Percentiles rank a stretch among this genome's conserved stretches.
Evolutionary conservation across 768 basidiomycete species (phyloP).

Genomic region (Mycena alexandri): DNA sequence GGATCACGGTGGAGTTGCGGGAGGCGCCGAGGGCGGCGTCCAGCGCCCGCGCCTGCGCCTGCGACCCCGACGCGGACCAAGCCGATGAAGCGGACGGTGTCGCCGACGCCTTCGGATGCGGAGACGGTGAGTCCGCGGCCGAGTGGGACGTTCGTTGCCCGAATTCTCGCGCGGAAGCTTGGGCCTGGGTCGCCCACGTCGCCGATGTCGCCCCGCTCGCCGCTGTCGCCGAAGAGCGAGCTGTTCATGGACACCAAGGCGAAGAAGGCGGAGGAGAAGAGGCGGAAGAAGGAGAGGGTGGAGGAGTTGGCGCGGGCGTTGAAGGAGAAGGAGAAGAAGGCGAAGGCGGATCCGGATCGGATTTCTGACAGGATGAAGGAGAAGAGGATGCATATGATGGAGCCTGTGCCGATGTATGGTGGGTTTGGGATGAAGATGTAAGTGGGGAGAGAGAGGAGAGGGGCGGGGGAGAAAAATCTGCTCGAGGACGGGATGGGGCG

Average conservation of each 20-base stretch:
- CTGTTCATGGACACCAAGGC: constrained; percentile 56
- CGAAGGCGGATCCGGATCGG: constrained; percentile 46
- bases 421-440: constrained; percentile 33
- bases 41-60: constrained; percentile 1
- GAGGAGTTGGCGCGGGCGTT: constrained; percentile 61
- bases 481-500: too few relatives aligned
- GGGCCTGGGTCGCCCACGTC: constrained; percentile 1
- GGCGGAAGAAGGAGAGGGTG: constrained; percentile 53
- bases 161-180: constrained; percentile 40
- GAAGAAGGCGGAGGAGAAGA: constrained; percentile 58
- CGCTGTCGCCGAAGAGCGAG: constrained; percentile 30
- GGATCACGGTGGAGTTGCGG: not conserved
- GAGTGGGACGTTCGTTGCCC: constrained; percentile 39
- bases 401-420: constrained; percentile 40
- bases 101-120: constrained; percentile 35
- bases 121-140: constrained; percentile 37
- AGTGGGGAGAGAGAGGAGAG: too few relatives aligned
- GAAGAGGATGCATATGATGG: constrained; percentile 23
- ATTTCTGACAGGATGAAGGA: constrained; percentile 41
- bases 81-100: constrained; percentile 10
- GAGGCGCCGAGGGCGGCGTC: not conserved
- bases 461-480: too few relatives aligned
- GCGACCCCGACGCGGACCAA: constrained; percentile 6
- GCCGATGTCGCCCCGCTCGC: constrained; percentile 5
- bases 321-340: constrained; percentile 52